These are phyloP conservation scores for Rickenella mellea DNA, from an alignment of 768 basidiomycete genomes.

Conservation along the genomic window DNA sequence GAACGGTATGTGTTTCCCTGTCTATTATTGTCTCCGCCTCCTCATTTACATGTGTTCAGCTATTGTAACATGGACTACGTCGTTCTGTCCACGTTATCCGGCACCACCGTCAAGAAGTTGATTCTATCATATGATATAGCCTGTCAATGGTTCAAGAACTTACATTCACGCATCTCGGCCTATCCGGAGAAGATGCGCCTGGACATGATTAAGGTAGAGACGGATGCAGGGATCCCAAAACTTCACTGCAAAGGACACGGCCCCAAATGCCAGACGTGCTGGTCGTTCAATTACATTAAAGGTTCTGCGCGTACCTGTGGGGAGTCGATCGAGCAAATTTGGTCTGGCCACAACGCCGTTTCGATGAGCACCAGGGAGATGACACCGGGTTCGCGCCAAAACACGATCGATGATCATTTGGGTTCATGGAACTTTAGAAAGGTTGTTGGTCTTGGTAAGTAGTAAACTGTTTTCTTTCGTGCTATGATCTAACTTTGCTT, in stretches of 20 bases:
- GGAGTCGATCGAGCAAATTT: constrained; percentile 12
- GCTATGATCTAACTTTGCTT: not conserved
- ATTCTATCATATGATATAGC: constrained; percentile 14
- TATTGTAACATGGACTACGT: constrained; percentile 17
- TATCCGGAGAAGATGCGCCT: not conserved
- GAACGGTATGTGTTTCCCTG: constrained; percentile 11
- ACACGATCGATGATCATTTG: constrained; percentile 11
- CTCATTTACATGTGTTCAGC: constrained; percentile 1
- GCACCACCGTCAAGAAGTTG: not conserved
- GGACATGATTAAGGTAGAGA: not conserved
- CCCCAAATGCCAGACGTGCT: constrained; percentile 6
- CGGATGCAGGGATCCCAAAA: constrained; percentile 14
- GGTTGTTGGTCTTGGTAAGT: constrained; percentile 2
- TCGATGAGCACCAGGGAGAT: constrained; percentile 10
- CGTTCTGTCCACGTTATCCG: constrained; percentile 1
- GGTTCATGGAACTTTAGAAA: constrained; percentile 9
- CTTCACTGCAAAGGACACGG: constrained; percentile 13
- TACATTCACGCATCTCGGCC: not conserved
- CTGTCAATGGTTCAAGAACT: constrained; percentile 2
- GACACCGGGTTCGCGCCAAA: constrained; percentile 6
- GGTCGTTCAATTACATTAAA: constrained; percentile 11
- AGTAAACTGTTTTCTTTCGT: no score
- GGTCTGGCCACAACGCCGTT: constrained; percentile 10
- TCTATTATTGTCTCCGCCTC: not conserved
- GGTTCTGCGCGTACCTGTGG: constrained; percentile 12